Evolutionary conservation across 345 rosid genomes (phyloP).

Genomic region (Trapa bicornis): DNA sequence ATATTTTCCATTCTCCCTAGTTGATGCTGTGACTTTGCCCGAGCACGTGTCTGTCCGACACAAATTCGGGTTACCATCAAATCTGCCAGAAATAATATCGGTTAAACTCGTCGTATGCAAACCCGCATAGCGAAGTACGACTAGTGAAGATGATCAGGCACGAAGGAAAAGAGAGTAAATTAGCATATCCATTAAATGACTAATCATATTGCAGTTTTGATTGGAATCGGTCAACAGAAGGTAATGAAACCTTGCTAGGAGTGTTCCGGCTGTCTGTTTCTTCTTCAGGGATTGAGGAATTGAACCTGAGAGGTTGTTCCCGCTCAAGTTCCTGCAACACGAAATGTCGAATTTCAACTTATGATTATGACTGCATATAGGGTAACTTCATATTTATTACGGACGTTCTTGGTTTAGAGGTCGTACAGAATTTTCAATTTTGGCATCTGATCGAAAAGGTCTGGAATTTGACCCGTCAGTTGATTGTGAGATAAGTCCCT

Average conservation of each 20-base stretch:
- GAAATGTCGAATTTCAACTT: conserved; percentile 21
- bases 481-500: conserved; percentile 28
- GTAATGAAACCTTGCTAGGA: not conserved
- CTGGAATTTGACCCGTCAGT: conserved; percentile 18
- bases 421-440: conserved; percentile 19
- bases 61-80: conserved; percentile 30
- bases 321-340: no score
- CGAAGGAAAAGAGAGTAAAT: no score
- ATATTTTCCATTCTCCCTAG: conserved; percentile 15
- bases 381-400: not conserved
- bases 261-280: not conserved
- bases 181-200: no score
- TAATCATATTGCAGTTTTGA: no score
- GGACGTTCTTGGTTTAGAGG: not conserved
- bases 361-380: not conserved
- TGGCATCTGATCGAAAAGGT: conserved; percentile 15
- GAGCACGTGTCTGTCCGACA: not conserved
- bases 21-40: not conserved
- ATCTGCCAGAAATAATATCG: conserved; percentile 8
- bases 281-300: not conserved
- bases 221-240: not conserved
- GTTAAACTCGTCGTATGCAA: not conserved
- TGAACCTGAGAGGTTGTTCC: conserved; percentile 20
- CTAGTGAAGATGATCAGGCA: no score
- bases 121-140: no score